Evolutionary conservation across 257 asterid species (phyloP), one percentile per base, ranked within the genome.

Genomic region (Nicotiana otophora): DNA sequence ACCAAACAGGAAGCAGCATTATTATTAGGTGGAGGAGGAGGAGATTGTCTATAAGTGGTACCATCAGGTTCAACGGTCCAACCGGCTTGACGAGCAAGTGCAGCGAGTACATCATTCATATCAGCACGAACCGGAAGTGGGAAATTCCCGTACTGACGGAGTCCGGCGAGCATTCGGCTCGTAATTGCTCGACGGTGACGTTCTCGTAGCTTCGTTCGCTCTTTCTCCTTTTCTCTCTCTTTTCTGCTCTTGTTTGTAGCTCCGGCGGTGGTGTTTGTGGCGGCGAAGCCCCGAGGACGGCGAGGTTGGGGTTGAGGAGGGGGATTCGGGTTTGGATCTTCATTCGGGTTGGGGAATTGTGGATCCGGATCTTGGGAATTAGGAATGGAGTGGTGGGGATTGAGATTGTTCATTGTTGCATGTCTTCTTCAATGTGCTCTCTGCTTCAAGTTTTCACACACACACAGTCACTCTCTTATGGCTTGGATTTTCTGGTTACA

Each of bases 271-370:
- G 82, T 8, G 58, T 14, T 87, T 5, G 92, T 89, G 84, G 91
- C 97, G 23, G 97, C 97, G 51, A 92, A 92, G 81, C 97, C 97
- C 23, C 97, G 97, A 34, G 91, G 97, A 78, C 97, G 93, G 74
- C 97, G 92, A n/a, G 72, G 80, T 26, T 79, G 79, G 36, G 78
- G 82, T 4, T 86, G 86, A 26, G 80, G 84, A 14, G 39, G 36
- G 17, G 51, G 79, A 11, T 86, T 68, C 7, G 92, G 91, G 23
- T 82, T 33, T 5, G 70, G 55, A 78, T 77, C 60, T n/a, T 70
- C 60, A 20, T 87, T 67, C 5, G 90, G 91, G 23, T 85, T 26
- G 10, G 85, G 83, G 20, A 81, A 89, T n/a, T 72, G 90, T 57
- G 88, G 89, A 68, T 88, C 90, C 86, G 62, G 26, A 74, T 74